A percentile compares a stretch with the other conserved stretches of the same genome.
Evolutionary conservation across 2,329 filamentous ascomycete genomes (phyloP).

Genomic region (Chaetomium strumarium): DNA sequence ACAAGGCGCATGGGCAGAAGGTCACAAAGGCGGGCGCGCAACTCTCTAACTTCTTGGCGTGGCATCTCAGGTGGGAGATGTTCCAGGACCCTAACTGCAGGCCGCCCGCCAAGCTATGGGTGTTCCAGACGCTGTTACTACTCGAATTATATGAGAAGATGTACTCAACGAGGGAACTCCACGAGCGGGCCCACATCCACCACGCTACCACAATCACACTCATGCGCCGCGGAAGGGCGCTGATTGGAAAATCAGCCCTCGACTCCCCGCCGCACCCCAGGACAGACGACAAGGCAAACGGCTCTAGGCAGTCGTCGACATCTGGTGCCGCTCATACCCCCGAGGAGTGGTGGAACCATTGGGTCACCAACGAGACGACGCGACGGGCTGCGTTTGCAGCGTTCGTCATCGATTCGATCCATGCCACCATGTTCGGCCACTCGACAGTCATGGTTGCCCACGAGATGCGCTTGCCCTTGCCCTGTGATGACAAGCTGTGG

Average conservation of each 20-base stretch:
- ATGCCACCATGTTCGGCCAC: slow-evolving; percentile 97
- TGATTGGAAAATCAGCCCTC: slow-evolving; percentile 77
- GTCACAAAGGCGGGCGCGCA: slow-evolving; percentile 72
- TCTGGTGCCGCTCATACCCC: slow-evolving; percentile 61
- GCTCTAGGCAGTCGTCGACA: slow-evolving; percentile 55
- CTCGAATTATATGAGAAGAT: slow-evolving; percentile 96
- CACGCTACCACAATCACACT: slow-evolving; percentile 92
- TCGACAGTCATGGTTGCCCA: slow-evolving; percentile 96
- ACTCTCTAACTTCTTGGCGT: slow-evolving; percentile 82
- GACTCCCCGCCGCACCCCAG: slow-evolving; percentile 76
- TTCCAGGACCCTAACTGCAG: slow-evolving; percentile 88
- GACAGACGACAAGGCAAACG: slow-evolving; percentile 48
- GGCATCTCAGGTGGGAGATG: slow-evolving; percentile 92
- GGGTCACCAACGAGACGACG: slow-evolving; percentile 92
- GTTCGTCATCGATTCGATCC: slow-evolving; percentile 91
- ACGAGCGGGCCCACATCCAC: slow-evolving; percentile 93
- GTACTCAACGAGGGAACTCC: slow-evolving; percentile 85
- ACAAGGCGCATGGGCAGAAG: slow-evolving; percentile 70
- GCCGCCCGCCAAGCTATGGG: slow-evolving; percentile 90
- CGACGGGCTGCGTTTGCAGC: slow-evolving; percentile 86
- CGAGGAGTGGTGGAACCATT: slow-evolving; percentile 91
- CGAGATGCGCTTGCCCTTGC: slow-evolving; percentile 84
- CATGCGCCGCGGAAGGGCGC: slow-evolving; percentile 86
- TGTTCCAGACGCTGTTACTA: slow-evolving; percentile 85
- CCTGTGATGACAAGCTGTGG: slow-evolving; percentile 91